Evolutionary conservation across 1,139 yeast species (phyloP), one percentile per base, ranked within the genome.

Genomic region (Protomyces lactucae-debilis): DNA sequence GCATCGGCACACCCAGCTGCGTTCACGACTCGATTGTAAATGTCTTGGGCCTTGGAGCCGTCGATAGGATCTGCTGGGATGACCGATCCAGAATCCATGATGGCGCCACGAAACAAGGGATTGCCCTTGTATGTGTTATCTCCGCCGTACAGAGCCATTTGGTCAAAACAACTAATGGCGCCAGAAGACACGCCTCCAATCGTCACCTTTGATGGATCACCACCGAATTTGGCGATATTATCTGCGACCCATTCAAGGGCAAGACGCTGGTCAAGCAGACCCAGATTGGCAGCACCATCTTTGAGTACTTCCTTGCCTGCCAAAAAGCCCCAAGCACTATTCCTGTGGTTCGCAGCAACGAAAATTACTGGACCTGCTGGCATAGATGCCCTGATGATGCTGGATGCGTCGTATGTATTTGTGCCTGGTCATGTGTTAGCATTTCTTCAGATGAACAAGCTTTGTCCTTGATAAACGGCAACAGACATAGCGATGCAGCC

Each of bases 171-270:
- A 28, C 16, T 14, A 52, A 55, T 35, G 25, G 40, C 37, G 21
- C 61, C 61, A 3, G 61, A 55, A 52, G 56, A 51, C 12, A 51
- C 56, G 9, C 61, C 61, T 18, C 28, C 37, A 10, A 51, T 25
- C 9, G 61, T 57, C 52, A 77, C 71, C 52, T 69, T 70, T 14
- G 70, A 64, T 2, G 76, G 72, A 65, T 77, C 72, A 14, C 80
- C 80, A 25, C 78, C 78, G 67, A 76, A 76, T 18, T 43, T 57
- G 0, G 65, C 71, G 61, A 76, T 75, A 65, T 77, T 76, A 48
- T 69, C 68, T 59, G 72, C 67, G 10, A 76, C 74, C 80, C 80
- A 77, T 25, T 75, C 66, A 48, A 77, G 65, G 0, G 76, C 79
- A 61, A 67, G 39, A 8, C 74, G 66, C 40, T 72, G 74, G 65